Percentiles rank a stretch among this genome's conserved stretches.
Conservation (phyloP, 2,329 filamentous ascomycete genomes). For the Sarocladium strictum region DNA sequence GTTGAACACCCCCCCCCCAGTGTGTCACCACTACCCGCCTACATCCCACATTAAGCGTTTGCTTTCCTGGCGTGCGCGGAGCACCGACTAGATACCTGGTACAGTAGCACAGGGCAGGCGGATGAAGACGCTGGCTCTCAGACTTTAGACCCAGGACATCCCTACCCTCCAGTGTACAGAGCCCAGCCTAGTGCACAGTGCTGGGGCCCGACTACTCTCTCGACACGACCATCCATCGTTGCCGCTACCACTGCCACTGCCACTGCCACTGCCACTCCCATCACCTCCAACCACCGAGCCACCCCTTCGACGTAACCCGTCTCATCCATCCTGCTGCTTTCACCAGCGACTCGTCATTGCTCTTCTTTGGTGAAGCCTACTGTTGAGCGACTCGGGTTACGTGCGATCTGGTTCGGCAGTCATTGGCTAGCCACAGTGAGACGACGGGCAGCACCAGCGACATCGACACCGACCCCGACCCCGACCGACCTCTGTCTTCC, state of each 20-base stretch:
- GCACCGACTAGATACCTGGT: background rate
- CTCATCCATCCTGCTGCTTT: conserved; percentile 1
- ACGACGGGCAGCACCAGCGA: background rate
- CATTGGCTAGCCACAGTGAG: background rate
- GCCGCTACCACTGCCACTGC: background rate
- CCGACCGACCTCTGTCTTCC: background rate
- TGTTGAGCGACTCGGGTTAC: background rate
- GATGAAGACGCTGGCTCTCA: background rate
- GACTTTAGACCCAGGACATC: background rate
- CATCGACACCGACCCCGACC: background rate
- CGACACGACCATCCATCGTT: background rate
- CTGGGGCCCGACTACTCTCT: background rate
- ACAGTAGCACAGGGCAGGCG: background rate
- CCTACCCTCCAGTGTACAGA: background rate
- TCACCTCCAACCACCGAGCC: background rate
- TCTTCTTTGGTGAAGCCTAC: background rate
- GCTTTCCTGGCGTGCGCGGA: background rate
- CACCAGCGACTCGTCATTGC: background rate
- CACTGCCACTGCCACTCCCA: background rate
- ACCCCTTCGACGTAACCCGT: conserved; percentile 8
- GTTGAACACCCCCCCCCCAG: background rate
- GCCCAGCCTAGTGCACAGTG: background rate
- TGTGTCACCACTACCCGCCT: background rate
- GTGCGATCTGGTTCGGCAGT: background rate
- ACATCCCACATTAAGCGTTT: background rate